Percentiles rank a stretch among this genome's conserved stretches.
Evolutionary conservation across 257 asterid species (phyloP).

Genomic region (Gentiana straminea): DNA sequence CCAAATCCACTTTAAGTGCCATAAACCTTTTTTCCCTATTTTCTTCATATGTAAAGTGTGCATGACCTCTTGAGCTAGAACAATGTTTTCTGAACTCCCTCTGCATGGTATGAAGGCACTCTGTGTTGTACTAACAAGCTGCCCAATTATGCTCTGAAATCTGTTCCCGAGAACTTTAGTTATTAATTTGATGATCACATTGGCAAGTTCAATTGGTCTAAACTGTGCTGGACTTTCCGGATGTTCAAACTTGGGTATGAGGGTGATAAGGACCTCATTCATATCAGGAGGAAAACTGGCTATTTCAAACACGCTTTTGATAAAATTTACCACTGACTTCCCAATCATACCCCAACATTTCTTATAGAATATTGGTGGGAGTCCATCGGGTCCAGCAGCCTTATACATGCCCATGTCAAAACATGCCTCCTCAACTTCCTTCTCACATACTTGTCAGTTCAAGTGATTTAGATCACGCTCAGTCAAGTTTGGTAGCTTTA

Average conservation of each 20-base stretch:
- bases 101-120: neutral
- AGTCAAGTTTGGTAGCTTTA: neutral
- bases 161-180: neutral
- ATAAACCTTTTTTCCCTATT: neutral
- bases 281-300: no score
- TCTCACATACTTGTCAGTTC: neutral
- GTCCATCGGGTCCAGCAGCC: no score
- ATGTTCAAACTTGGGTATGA: neutral
- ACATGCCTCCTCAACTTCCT: neutral
- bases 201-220: neutral
- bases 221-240: neutral
- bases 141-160: neutral
- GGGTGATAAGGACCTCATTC: neutral
- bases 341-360: no score
- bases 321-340: no score
- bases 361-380: no score
- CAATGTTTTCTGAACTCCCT: neutral
- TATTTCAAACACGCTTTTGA: no score
- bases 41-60: neutral
- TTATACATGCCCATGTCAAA: no score
- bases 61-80: no score
- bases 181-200: neutral
- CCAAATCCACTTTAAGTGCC: neutral
- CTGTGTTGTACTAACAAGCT: neutral
- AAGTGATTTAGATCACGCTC: neutral